A percentile compares a stretch with the other conserved stretches of the same genome.
phyloP scores from a whole-genome alignment of 768 basidiomycete genomes.

The Candolleomyces efflorescens region DNA sequence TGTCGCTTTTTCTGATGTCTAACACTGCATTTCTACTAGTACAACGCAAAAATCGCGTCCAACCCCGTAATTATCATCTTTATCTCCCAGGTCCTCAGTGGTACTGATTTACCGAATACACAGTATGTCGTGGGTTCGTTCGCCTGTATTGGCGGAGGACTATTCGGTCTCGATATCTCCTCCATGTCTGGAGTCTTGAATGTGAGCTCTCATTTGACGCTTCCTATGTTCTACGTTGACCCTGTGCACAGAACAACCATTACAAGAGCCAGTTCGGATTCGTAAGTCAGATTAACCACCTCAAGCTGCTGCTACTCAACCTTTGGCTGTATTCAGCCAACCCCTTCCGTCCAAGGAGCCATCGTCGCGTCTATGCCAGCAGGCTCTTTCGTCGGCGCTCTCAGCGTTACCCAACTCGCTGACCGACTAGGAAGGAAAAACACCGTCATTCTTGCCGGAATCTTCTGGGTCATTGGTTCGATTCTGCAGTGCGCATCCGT shows the following conservation, averaged over 20 bases:
- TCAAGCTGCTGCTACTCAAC: background rate
- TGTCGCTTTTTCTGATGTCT: too few relatives aligned
- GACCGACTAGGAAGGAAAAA: constrained; percentile 64
- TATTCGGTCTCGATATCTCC: constrained; percentile 79
- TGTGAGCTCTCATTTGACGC: constrained; percentile 11
- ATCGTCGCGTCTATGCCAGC: constrained; percentile 81
- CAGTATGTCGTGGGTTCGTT: constrained; percentile 78
- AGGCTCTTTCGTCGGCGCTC: constrained; percentile 64
- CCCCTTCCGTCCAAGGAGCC: constrained; percentile 56
- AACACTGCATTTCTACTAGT: constrained; percentile 1
- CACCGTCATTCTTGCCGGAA: constrained; percentile 60
- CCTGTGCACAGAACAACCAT: constrained; percentile 27
- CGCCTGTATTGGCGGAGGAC: constrained; percentile 76
- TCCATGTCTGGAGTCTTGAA: constrained; percentile 77
- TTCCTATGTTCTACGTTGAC: background rate
- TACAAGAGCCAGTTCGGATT: constrained; percentile 33
- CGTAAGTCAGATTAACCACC: constrained; percentile 19
- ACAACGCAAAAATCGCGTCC: constrained; percentile 29
- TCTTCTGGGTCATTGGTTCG: constrained; percentile 70
- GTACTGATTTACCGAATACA: background rate
- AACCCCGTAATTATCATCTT: constrained; percentile 18
- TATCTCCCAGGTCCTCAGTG: too few relatives aligned
- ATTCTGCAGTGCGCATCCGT: constrained; percentile 64
- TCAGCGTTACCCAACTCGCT: constrained; percentile 58
- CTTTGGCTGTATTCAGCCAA: constrained; percentile 30